Evolutionary conservation across 805 yeast species (phyloP), one percentile per base, ranked within the genome.

Genomic region (Candida awuae): DNA sequence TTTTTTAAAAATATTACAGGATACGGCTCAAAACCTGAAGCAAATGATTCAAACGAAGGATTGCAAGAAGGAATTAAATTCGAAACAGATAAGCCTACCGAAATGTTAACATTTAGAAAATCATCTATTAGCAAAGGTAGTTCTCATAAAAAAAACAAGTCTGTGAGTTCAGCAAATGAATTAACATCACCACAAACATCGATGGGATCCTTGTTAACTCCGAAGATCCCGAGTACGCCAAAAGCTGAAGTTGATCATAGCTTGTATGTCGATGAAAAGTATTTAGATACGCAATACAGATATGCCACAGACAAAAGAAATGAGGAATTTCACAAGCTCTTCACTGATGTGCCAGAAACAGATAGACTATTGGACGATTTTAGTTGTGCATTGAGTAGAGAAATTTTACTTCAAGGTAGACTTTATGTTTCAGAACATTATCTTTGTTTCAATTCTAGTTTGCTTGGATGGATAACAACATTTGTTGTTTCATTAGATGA

Each of bases 381-480:
- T 52, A 75, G 85, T 20, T 92, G 97, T 66, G 96, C 97, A 0
- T 62, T 90, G 39, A 81, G 88, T 47, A 68, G 86, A 44, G 97
- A 90, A 47, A 84, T 87, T 35, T 65, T 90, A 23, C 62, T 86
- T 8, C 97, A 92, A 54, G 98, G 98, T 4, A 67, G 94, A 36
- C 51, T 92, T 20, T 92, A 84, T 55, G 70, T 92, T 8, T 75
- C 94, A 15, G 88, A 84, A 47, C 71, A 73, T 37, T 76, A 80
- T 52, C 54, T 90, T 4, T 85, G 96, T 54, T 92, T 92, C 68
- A 80, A 86, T 55, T 82, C 96, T 7, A 82, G 81, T 49, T 66
- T 92, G 29, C 63, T 90, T 32, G 96, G 95, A 1, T 88, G 96
- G 95, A 83, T 86, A 9, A 85, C 96, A 8, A 83, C 75, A 46